These are phyloP conservation scores for Chlorella ohadii DNA, from an alignment of 139 green algal species.

Conservation along the genomic window DNA sequence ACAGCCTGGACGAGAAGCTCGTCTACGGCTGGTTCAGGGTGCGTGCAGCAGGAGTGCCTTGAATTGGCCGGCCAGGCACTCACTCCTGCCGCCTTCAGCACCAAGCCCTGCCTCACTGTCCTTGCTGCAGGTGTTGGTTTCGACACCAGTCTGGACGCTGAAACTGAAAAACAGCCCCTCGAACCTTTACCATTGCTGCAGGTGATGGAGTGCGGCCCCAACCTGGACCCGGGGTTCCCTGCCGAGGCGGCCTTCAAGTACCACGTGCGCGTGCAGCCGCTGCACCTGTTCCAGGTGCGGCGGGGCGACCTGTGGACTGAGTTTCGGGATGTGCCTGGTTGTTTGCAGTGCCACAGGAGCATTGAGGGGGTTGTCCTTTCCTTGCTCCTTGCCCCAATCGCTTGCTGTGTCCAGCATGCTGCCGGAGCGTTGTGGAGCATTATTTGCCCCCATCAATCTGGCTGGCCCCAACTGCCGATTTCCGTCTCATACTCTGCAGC, in stretches of 20 bases:
- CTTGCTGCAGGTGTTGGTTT: neutral
- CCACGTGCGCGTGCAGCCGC: conserved; percentile 13
- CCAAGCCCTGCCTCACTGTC: no score
- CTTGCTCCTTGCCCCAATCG: neutral
- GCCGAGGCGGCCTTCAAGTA: neutral
- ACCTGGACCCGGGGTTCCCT: conserved; percentile 9
- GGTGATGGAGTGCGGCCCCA: neutral
- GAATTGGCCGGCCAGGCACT: no score
- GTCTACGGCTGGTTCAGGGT: conserved; percentile 29
- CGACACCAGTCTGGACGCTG: neutral
- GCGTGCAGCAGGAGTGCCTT: neutral
- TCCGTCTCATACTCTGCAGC: neutral
- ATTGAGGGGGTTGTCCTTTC: no score
- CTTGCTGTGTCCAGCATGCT: neutral
- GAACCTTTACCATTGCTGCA: no score
- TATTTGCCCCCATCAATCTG: neutral
- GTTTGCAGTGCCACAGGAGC: no score
- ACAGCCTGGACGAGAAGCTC: conserved; percentile 16
- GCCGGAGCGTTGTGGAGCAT: neutral
- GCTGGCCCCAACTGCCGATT: neutral
- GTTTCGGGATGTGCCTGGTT: no score
- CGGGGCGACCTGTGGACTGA: no score
- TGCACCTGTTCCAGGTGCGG: conserved; percentile 23
- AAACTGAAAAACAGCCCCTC: no score
- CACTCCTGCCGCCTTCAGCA: no score